phyloP scores from a whole-genome alignment of 441 rosid species.

The Manihot esculenta region DNA sequence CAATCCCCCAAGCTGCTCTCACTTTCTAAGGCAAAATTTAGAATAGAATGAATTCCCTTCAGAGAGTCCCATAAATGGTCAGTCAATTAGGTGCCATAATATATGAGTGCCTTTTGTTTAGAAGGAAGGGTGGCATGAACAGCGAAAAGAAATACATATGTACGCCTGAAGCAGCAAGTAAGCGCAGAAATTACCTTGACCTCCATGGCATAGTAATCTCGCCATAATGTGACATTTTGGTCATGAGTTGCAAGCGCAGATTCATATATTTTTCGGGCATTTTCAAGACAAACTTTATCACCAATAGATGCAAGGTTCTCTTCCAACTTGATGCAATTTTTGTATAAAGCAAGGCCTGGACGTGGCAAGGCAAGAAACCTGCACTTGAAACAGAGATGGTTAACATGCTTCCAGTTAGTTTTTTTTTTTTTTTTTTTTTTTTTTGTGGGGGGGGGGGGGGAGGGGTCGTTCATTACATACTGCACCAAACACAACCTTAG shows the following conservation, averaged over 20 bases:
- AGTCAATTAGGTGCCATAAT: too few species aligned
- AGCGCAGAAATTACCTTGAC: slow-evolving; percentile 43
- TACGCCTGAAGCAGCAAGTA: background rate
- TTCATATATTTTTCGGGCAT: slow-evolving; percentile 66
- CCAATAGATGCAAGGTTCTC: slow-evolving; percentile 53
- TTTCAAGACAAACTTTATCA: slow-evolving; percentile 52
- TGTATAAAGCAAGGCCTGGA: slow-evolving; percentile 60
- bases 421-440: too few species aligned
- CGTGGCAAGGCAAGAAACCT: slow-evolving; percentile 77
- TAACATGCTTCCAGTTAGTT: background rate
- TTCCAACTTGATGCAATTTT: slow-evolving; percentile 79
- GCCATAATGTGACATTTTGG: slow-evolving; percentile 65
- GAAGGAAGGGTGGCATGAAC: too few species aligned
- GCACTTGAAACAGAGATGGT: slow-evolving; percentile 23
- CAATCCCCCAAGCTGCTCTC: background rate
- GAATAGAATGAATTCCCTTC: background rate
- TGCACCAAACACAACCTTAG: background rate
- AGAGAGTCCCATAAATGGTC: background rate
- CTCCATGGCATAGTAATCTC: slow-evolving; percentile 67
- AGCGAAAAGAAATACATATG: background rate
- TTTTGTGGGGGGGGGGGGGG: too few species aligned
- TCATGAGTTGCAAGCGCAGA: slow-evolving; percentile 67
- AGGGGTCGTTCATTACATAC: too few species aligned
- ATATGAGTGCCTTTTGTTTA: background rate
- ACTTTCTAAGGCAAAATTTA: background rate